These are phyloP conservation scores for Heterobasidion annosum DNA, from an alignment of 1,284 basidiomycete genomes.

Conservation along the genomic window DNA sequence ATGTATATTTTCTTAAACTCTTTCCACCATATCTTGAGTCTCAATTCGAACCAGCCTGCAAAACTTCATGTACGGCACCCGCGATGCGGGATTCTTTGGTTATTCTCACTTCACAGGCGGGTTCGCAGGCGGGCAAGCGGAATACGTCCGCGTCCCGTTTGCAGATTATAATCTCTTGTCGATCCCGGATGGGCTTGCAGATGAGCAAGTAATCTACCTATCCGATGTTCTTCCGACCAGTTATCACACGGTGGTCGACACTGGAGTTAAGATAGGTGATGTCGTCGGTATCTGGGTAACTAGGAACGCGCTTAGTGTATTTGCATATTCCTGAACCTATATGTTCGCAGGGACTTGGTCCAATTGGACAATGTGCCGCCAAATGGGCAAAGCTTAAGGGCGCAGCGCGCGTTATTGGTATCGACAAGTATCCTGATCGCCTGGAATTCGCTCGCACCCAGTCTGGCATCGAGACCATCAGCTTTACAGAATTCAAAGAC, in stretches of 20 bases:
- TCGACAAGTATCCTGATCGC: conserved; percentile 57
- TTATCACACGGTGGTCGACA: conserved; percentile 68
- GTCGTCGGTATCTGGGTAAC: conserved; percentile 59
- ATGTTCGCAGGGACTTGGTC: conserved; percentile 40
- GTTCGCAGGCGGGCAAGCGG: conserved; percentile 65
- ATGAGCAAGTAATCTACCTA: conserved; percentile 58
- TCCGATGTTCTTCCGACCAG: conserved; percentile 68
- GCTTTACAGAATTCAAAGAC: conserved; percentile 51
- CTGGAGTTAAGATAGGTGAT: conserved; percentile 57
- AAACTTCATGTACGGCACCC: conserved; percentile 61
- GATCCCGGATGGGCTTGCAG: conserved; percentile 55
- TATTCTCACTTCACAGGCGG: conserved; percentile 72
- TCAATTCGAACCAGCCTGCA: conserved; percentile 28
- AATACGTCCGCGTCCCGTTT: conserved; percentile 61
- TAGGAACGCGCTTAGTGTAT: conserved; percentile 1
- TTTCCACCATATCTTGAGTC: background rate
- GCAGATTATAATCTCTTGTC: conserved; percentile 65
- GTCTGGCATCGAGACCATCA: conserved; percentile 50
- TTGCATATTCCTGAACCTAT: background rate
- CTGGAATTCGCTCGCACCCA: conserved; percentile 51
- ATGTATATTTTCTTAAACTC: conserved; percentile 15
- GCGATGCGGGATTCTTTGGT: conserved; percentile 68
- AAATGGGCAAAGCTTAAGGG: conserved; percentile 63
- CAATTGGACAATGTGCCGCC: conserved; percentile 52
- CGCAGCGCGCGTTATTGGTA: conserved; percentile 63